These are phyloP conservation scores for Fusarium nygamai DNA, from an alignment of 2,329 filamentous ascomycete species.

Conservation along the genomic window DNA sequence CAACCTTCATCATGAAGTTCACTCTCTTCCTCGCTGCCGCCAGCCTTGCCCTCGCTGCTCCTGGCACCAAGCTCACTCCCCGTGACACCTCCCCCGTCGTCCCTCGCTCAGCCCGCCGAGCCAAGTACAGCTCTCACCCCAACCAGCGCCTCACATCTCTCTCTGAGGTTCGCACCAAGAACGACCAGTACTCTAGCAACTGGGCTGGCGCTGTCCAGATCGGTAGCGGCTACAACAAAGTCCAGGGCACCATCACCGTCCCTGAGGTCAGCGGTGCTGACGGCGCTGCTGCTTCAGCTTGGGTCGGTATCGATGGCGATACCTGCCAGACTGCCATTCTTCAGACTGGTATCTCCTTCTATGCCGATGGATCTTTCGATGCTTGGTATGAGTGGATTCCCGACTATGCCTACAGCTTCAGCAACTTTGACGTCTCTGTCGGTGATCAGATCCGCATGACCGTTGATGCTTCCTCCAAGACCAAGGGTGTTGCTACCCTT, in stretches of 20 bases:
- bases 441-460: slow-evolving; percentile 47
- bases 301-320: slow-evolving; percentile 61
- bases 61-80: slow-evolving; percentile 2
- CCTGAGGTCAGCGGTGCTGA: background rate
- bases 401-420: slow-evolving; percentile 53
- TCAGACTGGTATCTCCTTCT: slow-evolving; percentile 56
- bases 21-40: slow-evolving; percentile 1
- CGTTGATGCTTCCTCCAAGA: slow-evolving; percentile 1
- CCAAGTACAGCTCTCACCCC: slow-evolving; percentile 6
- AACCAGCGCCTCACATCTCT: slow-evolving; percentile 1
- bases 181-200: slow-evolving; percentile 9
- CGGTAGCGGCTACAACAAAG: slow-evolving; percentile 3
- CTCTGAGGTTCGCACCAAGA: background rate
- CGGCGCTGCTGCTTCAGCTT: slow-evolving; percentile 32
- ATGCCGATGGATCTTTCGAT: slow-evolving; percentile 49
- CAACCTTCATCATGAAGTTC: slow-evolving; percentile 6
- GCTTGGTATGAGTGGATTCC: slow-evolving; percentile 61
- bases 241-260: slow-evolving; percentile 13
- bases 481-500: slow-evolving; percentile 35
- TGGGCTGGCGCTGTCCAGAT: slow-evolving; percentile 8
- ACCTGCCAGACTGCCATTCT: slow-evolving; percentile 53
- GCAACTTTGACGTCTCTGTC: slow-evolving; percentile 43
- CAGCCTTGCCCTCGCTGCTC: background rate
- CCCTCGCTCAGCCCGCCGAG: slow-evolving; percentile 1
- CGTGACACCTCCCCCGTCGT: slow-evolving; percentile 6